Conservation (phyloP, 2,329 filamentous ascomycete genomes). For the Tothia fuscella region DNA sequence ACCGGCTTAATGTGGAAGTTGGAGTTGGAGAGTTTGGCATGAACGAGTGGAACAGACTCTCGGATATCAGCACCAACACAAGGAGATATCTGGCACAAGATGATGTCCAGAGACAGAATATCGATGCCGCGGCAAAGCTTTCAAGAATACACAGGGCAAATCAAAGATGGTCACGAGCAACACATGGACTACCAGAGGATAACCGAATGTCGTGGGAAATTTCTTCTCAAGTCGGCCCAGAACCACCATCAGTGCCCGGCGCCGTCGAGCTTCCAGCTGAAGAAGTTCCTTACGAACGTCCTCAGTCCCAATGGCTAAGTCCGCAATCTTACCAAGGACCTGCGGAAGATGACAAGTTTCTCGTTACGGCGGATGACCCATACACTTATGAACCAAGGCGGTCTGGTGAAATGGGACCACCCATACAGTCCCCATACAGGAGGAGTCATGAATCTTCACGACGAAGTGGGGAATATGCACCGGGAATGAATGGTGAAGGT, state of each 20-base stretch:
- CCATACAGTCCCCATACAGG: constrained; percentile 30
- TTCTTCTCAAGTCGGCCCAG: constrained; percentile 28
- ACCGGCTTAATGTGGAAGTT: constrained; percentile 90
- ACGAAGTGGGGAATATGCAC: constrained; percentile 42
- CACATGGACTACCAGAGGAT: constrained; percentile 20
- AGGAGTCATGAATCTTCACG: not conserved
- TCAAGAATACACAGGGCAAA: constrained; percentile 74
- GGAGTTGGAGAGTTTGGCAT: constrained; percentile 96
- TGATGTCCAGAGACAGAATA: constrained; percentile 65
- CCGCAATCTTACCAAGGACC: constrained; percentile 16
- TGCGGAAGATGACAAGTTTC: constrained; percentile 37
- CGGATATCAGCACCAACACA: constrained; percentile 88
- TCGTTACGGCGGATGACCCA: constrained; percentile 25
- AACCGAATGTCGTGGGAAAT: constrained; percentile 14
- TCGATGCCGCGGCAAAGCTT: constrained; percentile 65
- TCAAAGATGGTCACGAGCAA: constrained; percentile 46
- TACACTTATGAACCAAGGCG: constrained; percentile 1
- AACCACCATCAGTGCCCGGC: constrained; percentile 33
- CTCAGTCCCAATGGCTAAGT: constrained; percentile 12
- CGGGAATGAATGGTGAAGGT: constrained; percentile 13
- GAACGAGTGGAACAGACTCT: constrained; percentile 94
- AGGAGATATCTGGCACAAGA: constrained; percentile 65
- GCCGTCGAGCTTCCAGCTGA: constrained; percentile 51
- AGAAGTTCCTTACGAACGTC: constrained; percentile 23
- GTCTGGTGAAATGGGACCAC: not conserved